A percentile compares a stretch with the other conserved stretches of the same genome.
Evolutionary conservation across 148 eudicot genomes (phyloP).

Genomic region (Euryodendron excelsum): DNA sequence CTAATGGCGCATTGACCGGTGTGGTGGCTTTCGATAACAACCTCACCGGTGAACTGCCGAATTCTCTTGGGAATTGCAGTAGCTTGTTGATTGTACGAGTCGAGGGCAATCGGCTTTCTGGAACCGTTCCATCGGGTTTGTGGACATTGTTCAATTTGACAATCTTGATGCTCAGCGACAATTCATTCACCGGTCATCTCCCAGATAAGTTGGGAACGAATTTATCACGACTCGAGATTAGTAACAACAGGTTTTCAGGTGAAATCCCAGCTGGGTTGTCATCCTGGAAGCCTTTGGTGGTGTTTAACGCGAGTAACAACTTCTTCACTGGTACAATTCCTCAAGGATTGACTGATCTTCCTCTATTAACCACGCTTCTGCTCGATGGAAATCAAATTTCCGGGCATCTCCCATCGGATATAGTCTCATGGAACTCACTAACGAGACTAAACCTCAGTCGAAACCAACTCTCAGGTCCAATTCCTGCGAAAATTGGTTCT

Average conservation of each 20-base stretch:
- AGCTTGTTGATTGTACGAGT: neutral
- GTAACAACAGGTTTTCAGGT: constrained; percentile 1
- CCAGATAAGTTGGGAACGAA: neutral
- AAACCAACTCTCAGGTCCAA: neutral
- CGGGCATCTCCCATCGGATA: neutral
- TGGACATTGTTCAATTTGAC: neutral
- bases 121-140: neutral
- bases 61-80: constrained; percentile 4
- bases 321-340: neutral
- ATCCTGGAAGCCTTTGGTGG: neutral
- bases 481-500: constrained; percentile 1
- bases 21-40: neutral
- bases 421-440: neutral
- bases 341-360: constrained; percentile 1
- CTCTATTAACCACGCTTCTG: neutral
- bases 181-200: neutral
- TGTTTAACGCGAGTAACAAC: constrained; percentile 2
- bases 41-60: neutral
- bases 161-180: neutral
- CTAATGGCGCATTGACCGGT: neutral
- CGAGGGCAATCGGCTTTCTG: neutral
- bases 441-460: neutral
- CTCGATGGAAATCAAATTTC: constrained; percentile 6
- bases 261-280: constrained; percentile 4
- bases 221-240: neutral